Percentiles rank a stretch among this genome's conserved stretches.
Evolutionary conservation across 2,329 filamentous ascomycete genomes (phyloP).

Genomic region (Penicillium sp.): DNA sequence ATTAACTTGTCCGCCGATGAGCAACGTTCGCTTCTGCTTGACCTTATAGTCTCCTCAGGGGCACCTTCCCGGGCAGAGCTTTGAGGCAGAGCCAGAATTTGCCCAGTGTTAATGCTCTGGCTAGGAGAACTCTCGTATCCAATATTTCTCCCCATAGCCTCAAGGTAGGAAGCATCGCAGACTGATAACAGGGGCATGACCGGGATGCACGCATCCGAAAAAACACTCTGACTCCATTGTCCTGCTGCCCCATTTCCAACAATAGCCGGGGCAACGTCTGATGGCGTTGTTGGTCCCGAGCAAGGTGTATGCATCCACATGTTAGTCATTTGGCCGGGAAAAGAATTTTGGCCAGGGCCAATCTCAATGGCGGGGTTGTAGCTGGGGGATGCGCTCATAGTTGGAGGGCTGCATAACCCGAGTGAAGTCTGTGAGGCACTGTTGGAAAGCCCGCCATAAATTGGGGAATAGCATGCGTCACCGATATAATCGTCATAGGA

Average conservation of each 20-base stretch:
- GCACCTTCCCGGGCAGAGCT: slow-evolving; percentile 6
- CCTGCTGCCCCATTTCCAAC: slow-evolving; percentile 14
- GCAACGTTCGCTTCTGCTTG: background rate
- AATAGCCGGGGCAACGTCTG: slow-evolving; percentile 10
- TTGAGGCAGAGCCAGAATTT: background rate
- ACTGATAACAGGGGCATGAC: background rate
- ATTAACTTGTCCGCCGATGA: slow-evolving; percentile 21
- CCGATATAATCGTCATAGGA: slow-evolving; percentile 22
- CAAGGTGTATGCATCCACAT: slow-evolving; percentile 30
- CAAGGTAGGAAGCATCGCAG: background rate
- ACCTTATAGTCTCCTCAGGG: background rate
- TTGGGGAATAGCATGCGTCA: slow-evolving; percentile 22
- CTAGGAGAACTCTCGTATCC: background rate
- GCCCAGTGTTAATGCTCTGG: background rate
- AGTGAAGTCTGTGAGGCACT: slow-evolving; percentile 25
- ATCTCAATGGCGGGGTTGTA: slow-evolving; percentile 26
- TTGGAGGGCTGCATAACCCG: slow-evolving; percentile 25
- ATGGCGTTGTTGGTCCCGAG: slow-evolving; percentile 22
- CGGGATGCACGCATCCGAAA: slow-evolving; percentile 3
- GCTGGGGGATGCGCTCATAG: slow-evolving; percentile 25
- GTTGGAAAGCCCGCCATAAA: slow-evolving; percentile 23
- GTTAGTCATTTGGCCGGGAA: slow-evolving; percentile 16
- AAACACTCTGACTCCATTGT: slow-evolving; percentile 18
- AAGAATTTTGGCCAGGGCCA: slow-evolving; percentile 10
- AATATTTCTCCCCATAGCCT: background rate